Percentiles rank a stretch among this genome's conserved stretches.
phyloP scores from a whole-genome alignment of 2,329 filamentous ascomycete genomes.

The Alternaria atra region DNA sequence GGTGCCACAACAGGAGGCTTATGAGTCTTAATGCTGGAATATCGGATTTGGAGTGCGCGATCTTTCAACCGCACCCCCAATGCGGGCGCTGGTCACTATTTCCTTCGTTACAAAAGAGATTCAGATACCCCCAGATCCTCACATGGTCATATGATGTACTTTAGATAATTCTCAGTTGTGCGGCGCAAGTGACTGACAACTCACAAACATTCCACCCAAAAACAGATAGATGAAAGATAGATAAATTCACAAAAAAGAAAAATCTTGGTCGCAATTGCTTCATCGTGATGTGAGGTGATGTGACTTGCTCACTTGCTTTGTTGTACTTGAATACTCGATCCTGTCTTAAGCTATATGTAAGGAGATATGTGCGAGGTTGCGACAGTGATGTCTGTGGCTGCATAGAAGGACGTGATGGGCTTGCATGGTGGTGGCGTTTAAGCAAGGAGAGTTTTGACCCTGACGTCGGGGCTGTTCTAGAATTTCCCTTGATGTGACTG shows the following conservation, averaged over 20 bases:
- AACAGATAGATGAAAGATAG: not conserved
- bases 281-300: not conserved
- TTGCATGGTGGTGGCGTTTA: not conserved
- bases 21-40: not conserved
- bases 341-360: not conserved
- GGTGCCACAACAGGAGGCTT: not conserved
- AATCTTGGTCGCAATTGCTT: not conserved
- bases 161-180: not conserved
- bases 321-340: not conserved
- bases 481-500: not conserved
- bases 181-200: not conserved
- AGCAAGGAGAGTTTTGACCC: not conserved
- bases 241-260: not conserved
- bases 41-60: not conserved
- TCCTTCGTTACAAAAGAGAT: not conserved
- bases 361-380: not conserved
- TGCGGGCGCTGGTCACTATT: not conserved
- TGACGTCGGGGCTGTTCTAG: not conserved
- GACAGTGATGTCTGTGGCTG: not conserved
- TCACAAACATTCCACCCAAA: not conserved
- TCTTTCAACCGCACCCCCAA: not conserved
- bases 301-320: not conserved
- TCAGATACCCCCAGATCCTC: not conserved
- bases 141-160: not conserved
- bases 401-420: not conserved